Percentiles rank a stretch among this genome's conserved stretches.
These are phyloP conservation scores for Yarrowia hollandica DNA, from an alignment of 805 yeast genomes.

Conservation along the genomic window DNA sequence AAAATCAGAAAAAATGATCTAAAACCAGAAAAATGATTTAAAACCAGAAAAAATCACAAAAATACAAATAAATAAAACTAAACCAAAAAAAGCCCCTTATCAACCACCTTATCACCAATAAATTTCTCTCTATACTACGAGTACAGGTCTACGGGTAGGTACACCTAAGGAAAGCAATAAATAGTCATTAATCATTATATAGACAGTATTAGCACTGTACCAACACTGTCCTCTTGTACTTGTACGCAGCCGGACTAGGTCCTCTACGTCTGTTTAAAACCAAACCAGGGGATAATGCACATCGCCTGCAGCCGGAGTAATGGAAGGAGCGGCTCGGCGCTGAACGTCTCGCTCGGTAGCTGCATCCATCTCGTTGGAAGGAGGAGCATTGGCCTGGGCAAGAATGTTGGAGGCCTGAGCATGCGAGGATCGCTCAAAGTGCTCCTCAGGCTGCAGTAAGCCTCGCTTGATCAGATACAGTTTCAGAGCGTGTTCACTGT, in stretches of 20 bases:
- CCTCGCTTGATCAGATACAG: conserved; percentile 30
- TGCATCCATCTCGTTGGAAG: conserved; percentile 14
- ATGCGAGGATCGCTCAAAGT: conserved; percentile 1
- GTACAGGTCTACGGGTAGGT: too few species aligned
- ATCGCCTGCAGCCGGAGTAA: neutral
- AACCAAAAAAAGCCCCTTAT: too few species aligned
- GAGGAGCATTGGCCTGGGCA: conserved; percentile 26
- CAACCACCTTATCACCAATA: too few species aligned
- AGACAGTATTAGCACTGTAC: too few species aligned
- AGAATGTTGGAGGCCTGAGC: conserved; percentile 9
- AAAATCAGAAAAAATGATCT: too few species aligned
- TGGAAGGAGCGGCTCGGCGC: neutral
- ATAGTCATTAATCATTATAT: conserved; percentile 13
- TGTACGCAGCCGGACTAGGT: too few species aligned
- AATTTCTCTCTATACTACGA: too few species aligned
- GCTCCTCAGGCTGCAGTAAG: neutral
- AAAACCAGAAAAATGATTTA: too few species aligned
- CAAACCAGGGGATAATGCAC: conserved; percentile 19
- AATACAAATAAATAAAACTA: too few species aligned
- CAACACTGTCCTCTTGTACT: too few species aligned
- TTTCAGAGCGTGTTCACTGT: conserved; percentile 34
- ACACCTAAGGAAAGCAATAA: too few species aligned
- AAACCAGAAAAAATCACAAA: too few species aligned
- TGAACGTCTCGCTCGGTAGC: neutral
- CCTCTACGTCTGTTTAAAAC: neutral